phyloP scores from a whole-genome alignment of 257 asterid species.

The Scutellaria baicalensis region DNA sequence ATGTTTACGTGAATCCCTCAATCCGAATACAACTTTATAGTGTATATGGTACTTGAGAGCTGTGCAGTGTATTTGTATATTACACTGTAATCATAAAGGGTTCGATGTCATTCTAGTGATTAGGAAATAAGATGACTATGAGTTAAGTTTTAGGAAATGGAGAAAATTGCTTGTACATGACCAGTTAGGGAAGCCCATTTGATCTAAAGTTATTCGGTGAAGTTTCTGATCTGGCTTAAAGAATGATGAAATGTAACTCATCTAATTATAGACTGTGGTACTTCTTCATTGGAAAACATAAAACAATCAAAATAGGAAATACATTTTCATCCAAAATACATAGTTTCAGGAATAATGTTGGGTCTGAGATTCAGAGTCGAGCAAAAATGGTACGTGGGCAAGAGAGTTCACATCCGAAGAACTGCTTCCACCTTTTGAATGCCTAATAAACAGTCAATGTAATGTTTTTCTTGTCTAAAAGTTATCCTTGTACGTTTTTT shows the following conservation, averaged over 20 bases:
- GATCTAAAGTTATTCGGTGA: neutral
- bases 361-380: neutral
- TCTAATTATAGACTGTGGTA: neutral
- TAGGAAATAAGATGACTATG: neutral
- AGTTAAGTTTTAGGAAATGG: neutral
- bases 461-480: neutral
- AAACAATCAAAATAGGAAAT: neutral
- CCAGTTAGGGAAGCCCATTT: neutral
- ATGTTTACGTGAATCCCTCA: too few species aligned
- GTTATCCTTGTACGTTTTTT: neutral
- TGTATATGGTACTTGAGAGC: neutral
- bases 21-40: too few species aligned
- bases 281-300: neutral
- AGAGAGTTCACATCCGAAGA: neutral
- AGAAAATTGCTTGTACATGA: neutral
- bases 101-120: neutral
- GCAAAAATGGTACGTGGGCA: neutral
- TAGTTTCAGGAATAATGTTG: neutral
- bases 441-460: neutral
- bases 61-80: neutral
- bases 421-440: neutral
- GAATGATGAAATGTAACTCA: neutral
- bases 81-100: neutral
- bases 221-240: neutral
- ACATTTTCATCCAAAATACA: neutral